phyloP scores from a whole-genome alignment of 1,284 basidiomycete genomes.

The Trichosporon sp. region DNA sequence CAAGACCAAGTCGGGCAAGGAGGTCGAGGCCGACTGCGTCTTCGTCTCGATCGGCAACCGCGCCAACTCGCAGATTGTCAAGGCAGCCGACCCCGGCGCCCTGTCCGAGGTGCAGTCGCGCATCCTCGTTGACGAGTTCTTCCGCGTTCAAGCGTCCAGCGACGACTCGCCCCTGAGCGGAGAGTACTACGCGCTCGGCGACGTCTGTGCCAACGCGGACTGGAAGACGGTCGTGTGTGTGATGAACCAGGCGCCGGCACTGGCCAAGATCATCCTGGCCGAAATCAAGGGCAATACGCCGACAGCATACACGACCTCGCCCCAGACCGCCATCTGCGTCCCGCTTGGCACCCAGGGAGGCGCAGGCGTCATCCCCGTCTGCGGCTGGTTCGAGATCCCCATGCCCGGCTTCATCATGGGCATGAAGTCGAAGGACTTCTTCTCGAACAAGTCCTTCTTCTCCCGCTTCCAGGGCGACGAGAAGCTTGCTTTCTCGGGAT shows the following conservation, averaged over 20 bases:
- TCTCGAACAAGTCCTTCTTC: slow-evolving; percentile 38
- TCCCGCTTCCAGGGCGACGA: slow-evolving; percentile 40
- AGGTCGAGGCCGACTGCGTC: slow-evolving; percentile 57
- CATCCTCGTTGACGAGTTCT: slow-evolving; percentile 47
- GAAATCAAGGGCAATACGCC: slow-evolving; percentile 40
- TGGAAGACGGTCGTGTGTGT: slow-evolving; percentile 46
- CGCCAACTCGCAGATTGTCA: slow-evolving; percentile 54
- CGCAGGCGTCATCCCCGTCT: slow-evolving; percentile 36
- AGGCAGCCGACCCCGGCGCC: slow-evolving; percentile 44
- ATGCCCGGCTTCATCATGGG: slow-evolving; percentile 40
- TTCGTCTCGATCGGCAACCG: slow-evolving; percentile 56
- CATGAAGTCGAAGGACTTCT: slow-evolving; percentile 40
- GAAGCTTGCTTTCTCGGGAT: slow-evolving; percentile 30
- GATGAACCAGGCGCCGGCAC: slow-evolving; percentile 26
- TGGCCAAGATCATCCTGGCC: slow-evolving; percentile 40
- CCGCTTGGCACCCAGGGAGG: slow-evolving; percentile 44
- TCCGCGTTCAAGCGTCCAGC: slow-evolving; percentile 39
- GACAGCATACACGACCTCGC: slow-evolving; percentile 38
- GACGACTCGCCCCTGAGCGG: slow-evolving; percentile 31
- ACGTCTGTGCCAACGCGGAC: slow-evolving; percentile 45
- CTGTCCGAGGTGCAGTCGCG: slow-evolving; percentile 43
- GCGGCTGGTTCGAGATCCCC: slow-evolving; percentile 35
- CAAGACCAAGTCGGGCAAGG: slow-evolving; percentile 42
- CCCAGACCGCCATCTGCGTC: slow-evolving; percentile 36
- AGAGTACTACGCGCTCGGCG: slow-evolving; percentile 54